phyloP scores from a whole-genome alignment of 352 stramenopile species.

The Phytopythium montanum region DNA sequence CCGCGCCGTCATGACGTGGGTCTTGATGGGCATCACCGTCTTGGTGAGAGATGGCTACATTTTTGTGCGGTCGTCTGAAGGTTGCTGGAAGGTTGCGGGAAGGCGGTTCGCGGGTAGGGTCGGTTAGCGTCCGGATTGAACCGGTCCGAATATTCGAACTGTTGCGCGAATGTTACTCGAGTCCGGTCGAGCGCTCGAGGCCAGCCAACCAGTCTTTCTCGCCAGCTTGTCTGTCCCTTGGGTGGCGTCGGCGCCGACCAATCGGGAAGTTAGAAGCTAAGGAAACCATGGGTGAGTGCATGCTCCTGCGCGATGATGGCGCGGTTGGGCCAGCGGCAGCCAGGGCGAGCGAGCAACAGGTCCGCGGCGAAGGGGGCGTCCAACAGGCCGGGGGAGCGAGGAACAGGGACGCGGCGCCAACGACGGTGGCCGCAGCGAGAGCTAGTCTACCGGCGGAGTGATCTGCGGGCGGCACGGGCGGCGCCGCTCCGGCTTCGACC shows the following conservation, averaged over 20 bases:
- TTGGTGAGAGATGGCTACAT: background rate
- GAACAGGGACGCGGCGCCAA: background rate
- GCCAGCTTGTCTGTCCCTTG: conserved; percentile 12
- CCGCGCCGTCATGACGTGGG: background rate
- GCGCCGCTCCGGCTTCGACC: too few relatives aligned
- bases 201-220: conserved; percentile 45
- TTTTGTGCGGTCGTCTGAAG: background rate
- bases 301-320: background rate
- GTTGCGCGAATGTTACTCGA: conserved; percentile 23
- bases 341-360: too few relatives aligned
- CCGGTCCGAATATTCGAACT: background rate
- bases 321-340: too few relatives aligned
- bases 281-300: conserved; percentile 62
- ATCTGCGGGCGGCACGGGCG: background rate
- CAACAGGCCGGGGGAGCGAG: background rate
- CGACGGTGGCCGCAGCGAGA: background rate
- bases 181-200: conserved; percentile 22
- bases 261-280: conserved; percentile 73
- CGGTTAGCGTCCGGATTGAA: background rate
- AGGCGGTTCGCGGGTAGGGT: background rate
- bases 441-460: background rate
- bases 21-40: background rate
- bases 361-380: too few relatives aligned
- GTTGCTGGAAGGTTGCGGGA: background rate
- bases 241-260: conserved; percentile 31